These are phyloP conservation scores for Tuber aestivum DNA, from an alignment of 495 filamentous ascomycete genomes.

Conservation along the genomic window DNA sequence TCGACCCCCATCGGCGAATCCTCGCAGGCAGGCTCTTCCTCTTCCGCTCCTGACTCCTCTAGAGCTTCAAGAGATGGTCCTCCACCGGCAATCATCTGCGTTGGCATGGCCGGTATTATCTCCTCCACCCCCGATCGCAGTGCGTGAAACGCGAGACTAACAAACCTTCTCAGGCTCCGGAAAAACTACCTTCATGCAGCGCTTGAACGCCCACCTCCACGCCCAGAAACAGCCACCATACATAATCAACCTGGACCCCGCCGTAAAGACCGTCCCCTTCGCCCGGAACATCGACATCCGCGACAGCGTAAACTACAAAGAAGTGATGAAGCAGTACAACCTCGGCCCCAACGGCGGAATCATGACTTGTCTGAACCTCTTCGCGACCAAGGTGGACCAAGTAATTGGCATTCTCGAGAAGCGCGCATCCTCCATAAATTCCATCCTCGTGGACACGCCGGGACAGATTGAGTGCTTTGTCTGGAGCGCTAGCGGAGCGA, in stretches of 20 bases:
- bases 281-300: constrained; percentile 98
- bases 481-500: constrained; percentile 88
- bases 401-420: constrained; percentile 85
- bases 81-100: constrained; percentile 77
- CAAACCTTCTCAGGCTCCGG: constrained; percentile 60
- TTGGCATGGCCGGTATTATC: constrained; percentile 81
- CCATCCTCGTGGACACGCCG: constrained; percentile 89
- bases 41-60: background rate
- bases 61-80: constrained; percentile 13
- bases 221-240: constrained; percentile 69
- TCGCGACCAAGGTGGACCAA: constrained; percentile 95
- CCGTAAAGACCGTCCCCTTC: constrained; percentile 92
- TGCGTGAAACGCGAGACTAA: constrained; percentile 11
- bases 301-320: constrained; percentile 97
- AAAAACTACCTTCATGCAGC: constrained; percentile 98
- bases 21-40: background rate
- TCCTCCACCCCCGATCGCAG: background rate
- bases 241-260: constrained; percentile 94
- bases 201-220: constrained; percentile 87
- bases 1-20: background rate
- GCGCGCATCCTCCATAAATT: constrained; percentile 61
- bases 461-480: constrained; percentile 99
- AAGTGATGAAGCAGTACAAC: constrained; percentile 99
- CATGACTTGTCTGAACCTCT: constrained; percentile 88
- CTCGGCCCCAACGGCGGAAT: constrained; percentile 98